Conservation (phyloP, 345 rosid genomes). For the Nephelium lappaceum region DNA sequence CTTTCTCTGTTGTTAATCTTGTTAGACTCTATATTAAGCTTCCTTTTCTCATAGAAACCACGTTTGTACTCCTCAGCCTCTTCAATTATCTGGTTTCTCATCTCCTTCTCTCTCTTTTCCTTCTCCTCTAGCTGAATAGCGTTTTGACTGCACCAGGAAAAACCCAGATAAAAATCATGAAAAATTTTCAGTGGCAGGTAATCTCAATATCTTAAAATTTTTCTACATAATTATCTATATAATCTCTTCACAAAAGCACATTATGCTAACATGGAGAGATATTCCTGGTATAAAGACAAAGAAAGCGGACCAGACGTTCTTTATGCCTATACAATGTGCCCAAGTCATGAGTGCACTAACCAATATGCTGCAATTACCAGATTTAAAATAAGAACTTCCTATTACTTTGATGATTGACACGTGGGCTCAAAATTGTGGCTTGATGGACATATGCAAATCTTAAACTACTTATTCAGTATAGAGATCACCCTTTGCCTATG, state of each 20-base stretch:
- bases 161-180: not conserved
- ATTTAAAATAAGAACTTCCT: not conserved
- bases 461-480: not conserved
- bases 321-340: not conserved
- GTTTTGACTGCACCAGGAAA: conserved; percentile 51
- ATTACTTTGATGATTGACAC: not conserved
- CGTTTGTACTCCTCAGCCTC: conserved; percentile 65
- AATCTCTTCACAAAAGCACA: not conserved
- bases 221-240: not conserved
- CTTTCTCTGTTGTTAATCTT: conserved; percentile 64
- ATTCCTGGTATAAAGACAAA: not conserved
- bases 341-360: not conserved
- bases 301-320: not conserved
- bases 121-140: conserved; percentile 67
- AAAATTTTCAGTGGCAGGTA: conserved; percentile 1
- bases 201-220: not conserved
- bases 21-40: conserved; percentile 57
- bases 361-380: not conserved
- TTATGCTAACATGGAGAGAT: not conserved
- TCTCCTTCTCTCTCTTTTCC: conserved; percentile 71
- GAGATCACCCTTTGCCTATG: not conserved
- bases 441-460: not conserved
- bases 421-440: not conserved
- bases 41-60: conserved; percentile 67
- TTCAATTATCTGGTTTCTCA: conserved; percentile 58